Evolutionary conservation across 2,329 filamentous ascomycete species (phyloP).

Genomic region (Paracamarosporium sp.): DNA sequence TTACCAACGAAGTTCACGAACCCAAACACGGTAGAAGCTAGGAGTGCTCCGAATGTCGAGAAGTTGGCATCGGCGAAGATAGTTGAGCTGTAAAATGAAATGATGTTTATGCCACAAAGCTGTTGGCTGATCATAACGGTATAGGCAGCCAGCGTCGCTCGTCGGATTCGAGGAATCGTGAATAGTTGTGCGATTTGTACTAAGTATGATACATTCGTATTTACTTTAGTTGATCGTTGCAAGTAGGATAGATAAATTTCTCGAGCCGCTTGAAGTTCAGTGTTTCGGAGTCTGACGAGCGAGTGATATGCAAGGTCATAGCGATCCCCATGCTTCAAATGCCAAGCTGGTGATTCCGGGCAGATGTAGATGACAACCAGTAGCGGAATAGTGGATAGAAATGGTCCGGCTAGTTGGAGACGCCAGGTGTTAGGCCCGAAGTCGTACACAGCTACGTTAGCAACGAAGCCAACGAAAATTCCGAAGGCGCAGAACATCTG

Average conservation of each 20-base stretch:
- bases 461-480: slow-evolving; percentile 29
- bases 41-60: slow-evolving; percentile 13
- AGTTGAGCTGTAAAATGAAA: slow-evolving; percentile 78
- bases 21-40: slow-evolving; percentile 25
- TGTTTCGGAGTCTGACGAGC: slow-evolving; percentile 37
- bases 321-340: slow-evolving; percentile 44
- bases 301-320: slow-evolving; percentile 44
- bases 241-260: slow-evolving; percentile 51
- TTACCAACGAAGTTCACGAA: slow-evolving; percentile 16
- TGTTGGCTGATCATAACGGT: slow-evolving; percentile 63
- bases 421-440: slow-evolving; percentile 33
- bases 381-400: slow-evolving; percentile 33
- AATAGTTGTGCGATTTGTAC: slow-evolving; percentile 60
- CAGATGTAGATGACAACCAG: slow-evolving; percentile 41
- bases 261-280: slow-evolving; percentile 45
- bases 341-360: slow-evolving; percentile 35
- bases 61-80: slow-evolving; percentile 63
- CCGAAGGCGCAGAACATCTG: slow-evolving; percentile 45
- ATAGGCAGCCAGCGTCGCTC: slow-evolving; percentile 76
- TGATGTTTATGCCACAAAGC: slow-evolving; percentile 47
- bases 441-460: slow-evolving; percentile 43
- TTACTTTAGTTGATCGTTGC: slow-evolving; percentile 34
- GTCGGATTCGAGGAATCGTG: slow-evolving; percentile 70
- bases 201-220: slow-evolving; percentile 23
- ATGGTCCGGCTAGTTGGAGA: slow-evolving; percentile 35